A percentile compares a stretch with the other conserved stretches of the same genome.
phyloP scores from a whole-genome alignment of 176 grass and related monocot species.

The Aechmea fasciata region DNA sequence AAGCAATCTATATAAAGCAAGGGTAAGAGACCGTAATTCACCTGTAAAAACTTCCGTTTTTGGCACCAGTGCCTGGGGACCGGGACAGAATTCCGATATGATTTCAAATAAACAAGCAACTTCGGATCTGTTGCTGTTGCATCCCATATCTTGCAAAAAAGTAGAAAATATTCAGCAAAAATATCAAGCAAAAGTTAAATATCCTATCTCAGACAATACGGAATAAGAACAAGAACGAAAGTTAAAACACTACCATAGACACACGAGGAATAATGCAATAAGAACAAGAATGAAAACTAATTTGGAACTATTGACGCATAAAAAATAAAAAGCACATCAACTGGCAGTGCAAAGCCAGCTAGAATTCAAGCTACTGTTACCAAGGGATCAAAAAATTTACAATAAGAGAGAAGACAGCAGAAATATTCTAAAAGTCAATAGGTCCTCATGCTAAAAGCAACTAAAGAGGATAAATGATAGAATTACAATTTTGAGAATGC shows the following conservation, averaged over 20 bases:
- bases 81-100: slow-evolving; percentile 79
- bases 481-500: too few species aligned
- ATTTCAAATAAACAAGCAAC: slow-evolving; percentile 70
- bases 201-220: background rate
- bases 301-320: too few species aligned
- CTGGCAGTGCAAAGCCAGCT: too few species aligned
- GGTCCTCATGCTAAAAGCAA: too few species aligned
- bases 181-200: background rate
- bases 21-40: slow-evolving; percentile 26
- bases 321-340: too few species aligned
- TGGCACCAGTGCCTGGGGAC: slow-evolving; percentile 90
- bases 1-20: background rate
- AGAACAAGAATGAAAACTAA: too few species aligned
- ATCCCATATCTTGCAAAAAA: slow-evolving; percentile 63
- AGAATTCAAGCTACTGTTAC: too few species aligned
- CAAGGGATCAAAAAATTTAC: too few species aligned
- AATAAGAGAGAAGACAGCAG: too few species aligned
- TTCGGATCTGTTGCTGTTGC: slow-evolving; percentile 77
- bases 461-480: too few species aligned
- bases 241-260: background rate
- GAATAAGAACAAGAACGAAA: background rate
- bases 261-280: too few species aligned
- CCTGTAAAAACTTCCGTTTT: slow-evolving; percentile 89
- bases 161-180: background rate
- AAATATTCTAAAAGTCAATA: too few species aligned